phyloP scores from a whole-genome alignment of 768 basidiomycete genomes.

The Dentipellis sp. region DNA sequence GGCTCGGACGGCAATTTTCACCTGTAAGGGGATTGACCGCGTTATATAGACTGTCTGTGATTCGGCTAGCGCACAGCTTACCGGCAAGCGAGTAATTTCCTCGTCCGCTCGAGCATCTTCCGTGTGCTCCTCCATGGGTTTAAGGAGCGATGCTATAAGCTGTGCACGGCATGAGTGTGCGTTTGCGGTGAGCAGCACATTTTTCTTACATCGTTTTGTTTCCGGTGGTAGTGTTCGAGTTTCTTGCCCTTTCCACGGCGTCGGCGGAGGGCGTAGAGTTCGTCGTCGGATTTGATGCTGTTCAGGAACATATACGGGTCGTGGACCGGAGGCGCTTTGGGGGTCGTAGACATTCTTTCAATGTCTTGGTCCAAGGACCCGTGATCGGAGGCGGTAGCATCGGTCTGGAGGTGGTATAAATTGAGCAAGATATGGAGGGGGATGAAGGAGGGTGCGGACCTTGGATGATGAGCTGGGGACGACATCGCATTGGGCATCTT shows the following conservation, averaged over 20 bases:
- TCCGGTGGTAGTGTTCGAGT: constrained; percentile 56
- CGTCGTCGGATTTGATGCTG: constrained; percentile 50
- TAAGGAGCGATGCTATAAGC: constrained; percentile 83
- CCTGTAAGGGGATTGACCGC: constrained; percentile 30
- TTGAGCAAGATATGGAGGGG: background rate
- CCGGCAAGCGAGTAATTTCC: constrained; percentile 56
- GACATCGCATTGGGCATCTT: background rate
- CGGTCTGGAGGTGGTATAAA: constrained; percentile 6
- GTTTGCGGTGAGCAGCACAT: background rate
- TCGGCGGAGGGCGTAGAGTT: constrained; percentile 54
- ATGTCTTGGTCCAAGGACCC: constrained; percentile 18
- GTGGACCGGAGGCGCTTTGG: constrained; percentile 18
- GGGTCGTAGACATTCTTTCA: constrained; percentile 31
- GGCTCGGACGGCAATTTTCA: constrained; percentile 82
- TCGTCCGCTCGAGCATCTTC: constrained; percentile 69
- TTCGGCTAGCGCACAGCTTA: constrained; percentile 25
- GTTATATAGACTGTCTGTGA: background rate
- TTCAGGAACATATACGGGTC: constrained; percentile 65
- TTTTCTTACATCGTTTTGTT: constrained; percentile 58
- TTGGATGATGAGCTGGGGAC: background rate
- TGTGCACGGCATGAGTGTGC: constrained; percentile 21
- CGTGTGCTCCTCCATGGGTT: constrained; percentile 85
- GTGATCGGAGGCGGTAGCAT: constrained; percentile 8
- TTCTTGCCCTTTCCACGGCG: constrained; percentile 60
- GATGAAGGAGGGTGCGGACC: background rate